A percentile compares a stretch with the other conserved stretches of the same genome.
Conservation (phyloP, 495 filamentous ascomycete genomes). For the Lasiosphaeria ovina region DNA sequence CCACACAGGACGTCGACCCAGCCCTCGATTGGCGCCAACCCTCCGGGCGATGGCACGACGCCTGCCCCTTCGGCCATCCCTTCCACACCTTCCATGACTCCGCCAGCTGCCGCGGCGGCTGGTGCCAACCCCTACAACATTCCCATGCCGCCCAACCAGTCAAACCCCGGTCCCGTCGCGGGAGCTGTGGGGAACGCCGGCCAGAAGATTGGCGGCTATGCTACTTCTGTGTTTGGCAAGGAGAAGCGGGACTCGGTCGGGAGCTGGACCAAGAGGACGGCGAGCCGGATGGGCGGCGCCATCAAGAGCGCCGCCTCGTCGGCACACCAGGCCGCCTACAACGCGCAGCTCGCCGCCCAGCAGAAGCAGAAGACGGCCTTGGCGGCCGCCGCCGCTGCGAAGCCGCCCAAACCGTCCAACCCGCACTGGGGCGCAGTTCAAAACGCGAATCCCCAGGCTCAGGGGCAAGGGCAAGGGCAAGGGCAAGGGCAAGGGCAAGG, state of each 20-base stretch:
- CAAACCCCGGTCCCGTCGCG: background rate
- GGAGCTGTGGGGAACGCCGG: background rate
- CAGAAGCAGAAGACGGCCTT: slow-evolving; percentile 5
- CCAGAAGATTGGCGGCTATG: slow-evolving; percentile 20
- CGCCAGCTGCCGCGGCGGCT: background rate
- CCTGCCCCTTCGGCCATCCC: slow-evolving; percentile 12
- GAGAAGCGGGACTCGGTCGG: slow-evolving; percentile 22
- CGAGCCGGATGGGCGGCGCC: slow-evolving; percentile 21
- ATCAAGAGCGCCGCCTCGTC: slow-evolving; percentile 22
- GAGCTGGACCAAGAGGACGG: slow-evolving; percentile 30
- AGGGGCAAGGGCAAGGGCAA: background rate
- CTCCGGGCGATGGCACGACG: slow-evolving; percentile 5
- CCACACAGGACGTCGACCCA: slow-evolving; percentile 3
- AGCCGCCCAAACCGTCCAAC: no score
- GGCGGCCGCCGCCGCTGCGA: no score
- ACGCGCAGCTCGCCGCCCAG: slow-evolving; percentile 13
- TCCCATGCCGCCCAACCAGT: background rate
- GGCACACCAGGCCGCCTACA: slow-evolving; percentile 17
- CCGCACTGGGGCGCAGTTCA: no score
- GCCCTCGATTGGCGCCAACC: background rate
- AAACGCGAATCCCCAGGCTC: background rate
- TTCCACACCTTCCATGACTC: slow-evolving; percentile 7
- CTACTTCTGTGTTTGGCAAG: slow-evolving; percentile 29
- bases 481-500: background rate
- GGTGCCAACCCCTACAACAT: background rate